Evolutionary conservation across 2,329 filamentous ascomycete genomes (phyloP).

Genomic region (Colletotrichum sansevieriae): DNA sequence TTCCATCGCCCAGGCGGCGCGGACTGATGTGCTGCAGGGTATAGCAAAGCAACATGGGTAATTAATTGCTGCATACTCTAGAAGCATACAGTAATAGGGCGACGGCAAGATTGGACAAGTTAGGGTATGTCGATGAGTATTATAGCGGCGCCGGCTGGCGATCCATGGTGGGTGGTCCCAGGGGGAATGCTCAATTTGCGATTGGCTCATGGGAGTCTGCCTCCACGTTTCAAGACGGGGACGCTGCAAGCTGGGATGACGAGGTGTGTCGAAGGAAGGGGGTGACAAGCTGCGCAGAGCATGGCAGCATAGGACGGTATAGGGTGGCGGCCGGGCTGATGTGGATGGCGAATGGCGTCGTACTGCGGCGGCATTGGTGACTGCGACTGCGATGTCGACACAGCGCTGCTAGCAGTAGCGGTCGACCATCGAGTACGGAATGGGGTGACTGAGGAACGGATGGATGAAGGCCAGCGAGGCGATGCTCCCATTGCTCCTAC

Average conservation of each 20-base stretch:
- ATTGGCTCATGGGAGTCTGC: conserved; percentile 33
- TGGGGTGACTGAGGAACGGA: background rate
- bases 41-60: conserved; percentile 17
- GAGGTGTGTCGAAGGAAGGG: conserved; percentile 33
- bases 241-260: conserved; percentile 35
- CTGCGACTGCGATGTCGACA: background rate
- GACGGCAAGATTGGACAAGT: conserved; percentile 22
- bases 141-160: conserved; percentile 10
- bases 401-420: no score
- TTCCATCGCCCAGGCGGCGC: conserved; percentile 18
- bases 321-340: conserved; percentile 15
- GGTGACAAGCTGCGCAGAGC: conserved; percentile 12
- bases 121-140: conserved; percentile 24
- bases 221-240: conserved; percentile 40
- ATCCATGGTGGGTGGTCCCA: conserved; percentile 15
- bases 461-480: background rate
- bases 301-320: conserved; percentile 33
- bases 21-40: conserved; percentile 38
- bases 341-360: conserved; percentile 29
- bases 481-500: background rate
- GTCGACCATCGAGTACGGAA: background rate
- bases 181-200: conserved; percentile 27
- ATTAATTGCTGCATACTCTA: conserved; percentile 16
- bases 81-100: conserved; percentile 13
- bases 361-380: conserved; percentile 20